Evolutionary conservation across 176 grass and related monocot genomes (phyloP).

Genomic region (Alopecurus myosuroides): DNA sequence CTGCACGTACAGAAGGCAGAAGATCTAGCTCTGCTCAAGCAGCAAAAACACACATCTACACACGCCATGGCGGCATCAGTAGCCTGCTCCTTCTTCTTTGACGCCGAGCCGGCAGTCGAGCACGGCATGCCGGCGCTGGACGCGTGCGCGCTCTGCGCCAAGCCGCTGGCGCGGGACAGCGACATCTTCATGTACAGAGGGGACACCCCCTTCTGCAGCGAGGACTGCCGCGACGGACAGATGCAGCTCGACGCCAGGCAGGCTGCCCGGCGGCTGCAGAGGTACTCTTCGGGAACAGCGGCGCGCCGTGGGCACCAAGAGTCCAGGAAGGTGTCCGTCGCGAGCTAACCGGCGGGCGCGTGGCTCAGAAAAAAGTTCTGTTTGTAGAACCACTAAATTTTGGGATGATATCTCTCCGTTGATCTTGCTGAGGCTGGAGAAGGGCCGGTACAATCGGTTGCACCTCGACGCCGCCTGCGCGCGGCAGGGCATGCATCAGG

Average conservation of each 20-base stretch:
- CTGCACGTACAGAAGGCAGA: not conserved
- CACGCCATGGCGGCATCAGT: not conserved
- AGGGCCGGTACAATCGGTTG: constrained; percentile 34
- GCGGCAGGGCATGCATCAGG: not conserved
- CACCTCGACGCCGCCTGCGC: constrained; percentile 15
- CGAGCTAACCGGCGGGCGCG: not conserved
- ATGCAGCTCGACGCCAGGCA: constrained; percentile 54
- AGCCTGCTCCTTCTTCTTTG: constrained; percentile 44
- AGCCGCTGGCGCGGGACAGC: constrained; percentile 36
- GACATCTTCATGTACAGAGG: constrained; percentile 88
- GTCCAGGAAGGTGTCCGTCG: constrained; percentile 26
- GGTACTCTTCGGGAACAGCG: not conserved
- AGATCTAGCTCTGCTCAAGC: not conserved
- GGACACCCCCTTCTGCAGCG: constrained; percentile 76
- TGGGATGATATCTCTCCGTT: not conserved
- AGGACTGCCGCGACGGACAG: constrained; percentile 63
- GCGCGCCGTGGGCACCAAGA: not conserved
- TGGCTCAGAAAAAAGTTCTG: no score
- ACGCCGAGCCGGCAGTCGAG: constrained; percentile 5
- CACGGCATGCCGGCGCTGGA: constrained; percentile 19
- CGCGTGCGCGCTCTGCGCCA: constrained; percentile 64
- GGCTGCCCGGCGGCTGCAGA: not conserved
- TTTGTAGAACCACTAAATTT: not conserved
- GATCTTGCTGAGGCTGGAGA: not conserved
- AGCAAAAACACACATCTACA: not conserved